Evolutionary conservation across 495 filamentous ascomycete genomes (phyloP).

Genomic region (Penicillium flavigenum): DNA sequence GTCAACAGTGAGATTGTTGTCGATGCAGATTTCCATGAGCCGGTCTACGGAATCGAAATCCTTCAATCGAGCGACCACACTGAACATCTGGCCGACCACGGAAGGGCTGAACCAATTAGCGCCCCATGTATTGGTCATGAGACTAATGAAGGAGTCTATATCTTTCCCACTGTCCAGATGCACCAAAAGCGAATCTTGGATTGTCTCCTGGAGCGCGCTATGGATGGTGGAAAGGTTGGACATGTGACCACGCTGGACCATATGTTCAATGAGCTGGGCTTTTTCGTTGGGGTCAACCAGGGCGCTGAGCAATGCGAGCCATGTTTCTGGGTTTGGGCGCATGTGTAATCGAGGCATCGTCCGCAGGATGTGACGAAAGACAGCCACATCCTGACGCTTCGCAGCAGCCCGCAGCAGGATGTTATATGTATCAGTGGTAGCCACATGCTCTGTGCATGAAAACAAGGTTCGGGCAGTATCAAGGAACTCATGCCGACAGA

Average conservation of each 20-base stretch:
- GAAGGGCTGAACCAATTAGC: conserved; percentile 36
- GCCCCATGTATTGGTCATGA: conserved; percentile 30
- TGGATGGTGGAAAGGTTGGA: conserved; percentile 23
- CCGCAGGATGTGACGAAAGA: conserved; percentile 33
- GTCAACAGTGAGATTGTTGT: conserved; percentile 26
- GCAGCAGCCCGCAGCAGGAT: conserved; percentile 42
- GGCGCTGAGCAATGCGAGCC: conserved; percentile 41
- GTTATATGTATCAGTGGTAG: conserved; percentile 45
- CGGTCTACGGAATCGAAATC: conserved; percentile 27
- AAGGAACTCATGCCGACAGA: conserved; percentile 35
- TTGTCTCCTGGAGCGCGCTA: conserved; percentile 30
- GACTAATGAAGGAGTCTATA: conserved; percentile 37
- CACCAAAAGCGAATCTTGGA: conserved; percentile 32
- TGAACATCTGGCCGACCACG: conserved; percentile 40
- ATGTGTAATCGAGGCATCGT: conserved; percentile 38
- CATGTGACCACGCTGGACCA: conserved; percentile 38
- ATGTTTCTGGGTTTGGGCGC: conserved; percentile 44
- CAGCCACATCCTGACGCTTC: conserved; percentile 32
- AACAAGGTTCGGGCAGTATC: conserved; percentile 32
- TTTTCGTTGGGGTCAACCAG: conserved; percentile 35
- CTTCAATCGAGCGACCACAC: conserved; percentile 22
- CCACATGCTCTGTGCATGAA: conserved; percentile 32
- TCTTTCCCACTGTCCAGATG: conserved; percentile 38
- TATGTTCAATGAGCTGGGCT: conserved; percentile 31
- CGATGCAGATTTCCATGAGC: conserved; percentile 31